A percentile compares a stretch with the other conserved stretches of the same genome.
phyloP scores from a whole-genome alignment of 2,329 filamentous ascomycete species.

The Talaromyces islandicus region DNA sequence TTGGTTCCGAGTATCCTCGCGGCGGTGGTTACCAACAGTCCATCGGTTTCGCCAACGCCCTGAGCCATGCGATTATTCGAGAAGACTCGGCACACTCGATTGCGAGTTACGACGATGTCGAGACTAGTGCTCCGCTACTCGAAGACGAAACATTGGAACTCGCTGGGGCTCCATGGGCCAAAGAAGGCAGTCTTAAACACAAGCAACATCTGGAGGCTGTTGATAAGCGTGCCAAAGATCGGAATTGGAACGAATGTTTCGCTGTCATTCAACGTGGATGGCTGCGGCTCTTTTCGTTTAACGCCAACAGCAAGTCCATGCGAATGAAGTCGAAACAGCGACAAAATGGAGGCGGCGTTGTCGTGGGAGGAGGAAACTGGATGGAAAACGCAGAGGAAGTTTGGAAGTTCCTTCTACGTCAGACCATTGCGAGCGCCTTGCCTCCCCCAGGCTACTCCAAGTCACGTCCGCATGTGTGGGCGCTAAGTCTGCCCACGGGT shows the following conservation, averaged over 20 bases:
- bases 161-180: conserved; percentile 93
- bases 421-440: conserved; percentile 84
- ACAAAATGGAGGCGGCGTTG: conserved; percentile 54
- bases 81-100: conserved; percentile 57
- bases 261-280: conserved; percentile 93
- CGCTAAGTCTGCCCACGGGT: conserved; percentile 81
- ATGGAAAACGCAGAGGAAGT: conserved; percentile 90
- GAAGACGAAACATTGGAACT: conserved; percentile 92
- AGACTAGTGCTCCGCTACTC: conserved; percentile 60
- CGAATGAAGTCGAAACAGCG: conserved; percentile 54
- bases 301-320: conserved; percentile 65
- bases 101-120: conserved; percentile 53
- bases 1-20: conserved; percentile 68
- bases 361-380: conserved; percentile 96
- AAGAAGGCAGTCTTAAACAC: conserved; percentile 92
- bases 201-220: conserved; percentile 91
- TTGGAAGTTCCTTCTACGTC: conserved; percentile 78
- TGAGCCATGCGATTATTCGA: conserved; percentile 93
- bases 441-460: conserved; percentile 92
- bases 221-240: conserved; percentile 87
- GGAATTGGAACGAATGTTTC: conserved; percentile 93
- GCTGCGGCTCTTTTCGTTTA: conserved; percentile 91
- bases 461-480: conserved; percentile 85
- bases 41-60: conserved; percentile 92
- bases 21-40: conserved; percentile 82